Evolutionary conservation across 208 protist genomes (phyloP).

Genomic region (Crithidia mellificae): DNA sequence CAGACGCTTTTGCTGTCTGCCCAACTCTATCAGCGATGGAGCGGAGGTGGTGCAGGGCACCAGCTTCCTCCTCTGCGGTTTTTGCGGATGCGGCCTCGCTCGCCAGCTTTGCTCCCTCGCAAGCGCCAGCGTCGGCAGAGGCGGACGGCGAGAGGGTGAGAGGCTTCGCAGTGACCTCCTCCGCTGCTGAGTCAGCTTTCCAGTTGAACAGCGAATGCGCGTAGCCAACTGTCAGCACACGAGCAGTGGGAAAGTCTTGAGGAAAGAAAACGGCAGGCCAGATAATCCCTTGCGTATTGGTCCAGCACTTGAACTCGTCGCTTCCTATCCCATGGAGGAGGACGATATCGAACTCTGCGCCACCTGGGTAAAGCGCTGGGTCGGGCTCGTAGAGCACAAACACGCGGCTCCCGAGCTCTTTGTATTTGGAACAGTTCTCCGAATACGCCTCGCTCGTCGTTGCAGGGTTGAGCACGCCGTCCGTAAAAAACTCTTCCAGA

Average conservation of each 20-base stretch:
- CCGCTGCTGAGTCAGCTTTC: constrained; percentile 22
- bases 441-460: constrained; percentile 24
- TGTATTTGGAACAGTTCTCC: constrained; percentile 31
- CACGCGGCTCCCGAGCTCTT: constrained; percentile 34
- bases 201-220: constrained; percentile 66
- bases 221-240: constrained; percentile 62
- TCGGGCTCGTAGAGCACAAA: constrained; percentile 38
- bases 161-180: neutral
- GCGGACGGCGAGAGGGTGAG: neutral
- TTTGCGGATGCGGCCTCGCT: too few relatives aligned
- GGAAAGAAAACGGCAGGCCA: constrained; percentile 70
- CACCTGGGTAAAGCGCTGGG: neutral
- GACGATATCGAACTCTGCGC: constrained; percentile 58
- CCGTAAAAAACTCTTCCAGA: constrained; percentile 43
- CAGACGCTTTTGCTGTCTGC: constrained; percentile 6
- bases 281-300: constrained; percentile 45
- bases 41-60: neutral
- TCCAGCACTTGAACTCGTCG: constrained; percentile 72
- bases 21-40: constrained; percentile 7
- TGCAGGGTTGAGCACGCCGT: constrained; percentile 43
- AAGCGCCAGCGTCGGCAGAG: neutral
- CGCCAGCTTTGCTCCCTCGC: neutral
- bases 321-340: constrained; percentile 75
- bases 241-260: constrained; percentile 66
- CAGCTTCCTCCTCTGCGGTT: neutral